Conservation (phyloP, 108 stramenopile genomes). For the Craspedostauros australis region DNA sequence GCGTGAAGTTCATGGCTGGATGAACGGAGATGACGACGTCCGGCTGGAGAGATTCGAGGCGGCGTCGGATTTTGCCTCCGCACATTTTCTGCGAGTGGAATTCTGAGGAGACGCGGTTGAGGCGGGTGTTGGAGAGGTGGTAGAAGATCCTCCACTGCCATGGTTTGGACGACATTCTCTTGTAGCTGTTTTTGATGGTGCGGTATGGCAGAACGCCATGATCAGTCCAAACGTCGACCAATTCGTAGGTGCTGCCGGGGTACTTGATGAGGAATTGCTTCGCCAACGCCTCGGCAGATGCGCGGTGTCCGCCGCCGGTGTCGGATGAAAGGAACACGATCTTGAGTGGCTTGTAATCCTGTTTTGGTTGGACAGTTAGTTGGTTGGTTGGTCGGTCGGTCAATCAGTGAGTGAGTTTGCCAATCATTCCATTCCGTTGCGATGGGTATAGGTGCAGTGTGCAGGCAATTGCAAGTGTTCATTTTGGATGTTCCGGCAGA, state of each 20-base stretch:
- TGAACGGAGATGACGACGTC: conserved; percentile 91
- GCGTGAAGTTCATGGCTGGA: conserved; percentile 90
- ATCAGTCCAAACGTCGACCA: conserved; percentile 80
- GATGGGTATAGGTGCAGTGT: neutral
- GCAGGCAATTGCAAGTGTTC: neutral
- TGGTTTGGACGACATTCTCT: conserved; percentile 77
- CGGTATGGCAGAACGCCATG: conserved; percentile 51
- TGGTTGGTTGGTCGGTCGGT: too few relatives aligned
- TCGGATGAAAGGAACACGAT: conserved; percentile 91
- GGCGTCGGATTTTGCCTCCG: conserved; percentile 47
- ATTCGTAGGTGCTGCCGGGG: conserved; percentile 82
- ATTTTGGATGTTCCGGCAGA: neutral
- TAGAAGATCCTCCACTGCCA: conserved; percentile 83
- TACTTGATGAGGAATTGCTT: conserved; percentile 70
- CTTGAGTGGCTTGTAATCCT: conserved; percentile 44
- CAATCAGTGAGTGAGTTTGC: too few relatives aligned
- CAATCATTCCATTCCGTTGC: neutral
- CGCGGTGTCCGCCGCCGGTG: conserved; percentile 98
- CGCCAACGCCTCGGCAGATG: conserved; percentile 75
- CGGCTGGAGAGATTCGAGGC: conserved; percentile 57
- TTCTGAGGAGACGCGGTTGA: conserved; percentile 50
- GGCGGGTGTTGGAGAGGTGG: conserved; percentile 58
- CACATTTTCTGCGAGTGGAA: conserved; percentile 47
- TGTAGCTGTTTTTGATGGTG: conserved; percentile 61
- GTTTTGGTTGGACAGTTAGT: neutral